Percentiles rank a stretch among this genome's conserved stretches.
Evolutionary conservation across 495 filamentous ascomycete genomes (phyloP).

Genomic region (Penicillium bialowiezense): DNA sequence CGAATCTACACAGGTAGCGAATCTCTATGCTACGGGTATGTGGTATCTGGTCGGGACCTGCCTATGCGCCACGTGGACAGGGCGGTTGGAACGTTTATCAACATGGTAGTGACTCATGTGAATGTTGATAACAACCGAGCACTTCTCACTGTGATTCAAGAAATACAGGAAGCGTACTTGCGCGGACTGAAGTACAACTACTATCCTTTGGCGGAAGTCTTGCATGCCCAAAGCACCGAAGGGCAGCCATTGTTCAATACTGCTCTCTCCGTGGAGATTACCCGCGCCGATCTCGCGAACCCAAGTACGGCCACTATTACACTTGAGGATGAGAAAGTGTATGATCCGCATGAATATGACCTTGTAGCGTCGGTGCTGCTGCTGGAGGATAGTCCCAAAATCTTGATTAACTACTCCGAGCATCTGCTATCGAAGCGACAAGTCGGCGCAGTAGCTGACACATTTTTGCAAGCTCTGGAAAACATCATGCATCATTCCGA

Average conservation of each 20-base stretch:
- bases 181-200: slow-evolving; percentile 29
- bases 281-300: too few species aligned
- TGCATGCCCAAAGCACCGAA: slow-evolving; percentile 31
- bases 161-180: slow-evolving; percentile 33
- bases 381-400: too few species aligned
- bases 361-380: too few species aligned
- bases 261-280: slow-evolving; percentile 17
- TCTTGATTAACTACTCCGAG: too few species aligned
- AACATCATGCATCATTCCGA: too few species aligned
- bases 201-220: slow-evolving; percentile 33
- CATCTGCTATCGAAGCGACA: too few species aligned
- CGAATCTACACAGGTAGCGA: slow-evolving; percentile 37
- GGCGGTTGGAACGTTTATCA: slow-evolving; percentile 34
- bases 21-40: slow-evolving; percentile 42
- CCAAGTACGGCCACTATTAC: too few species aligned
- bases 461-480: too few species aligned
- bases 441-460: too few species aligned
- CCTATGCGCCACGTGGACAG: slow-evolving; percentile 25
- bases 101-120: slow-evolving; percentile 34
- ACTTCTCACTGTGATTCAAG: slow-evolving; percentile 20
- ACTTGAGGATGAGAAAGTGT: too few species aligned
- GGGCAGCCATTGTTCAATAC: slow-evolving; percentile 41
- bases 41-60: slow-evolving; percentile 24
- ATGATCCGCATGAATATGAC: too few species aligned
- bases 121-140: slow-evolving; percentile 14